Base-by-base conservation (phyloP, 2,329 filamentous ascomycete species). In the Colletotrichum sp. region DNA sequence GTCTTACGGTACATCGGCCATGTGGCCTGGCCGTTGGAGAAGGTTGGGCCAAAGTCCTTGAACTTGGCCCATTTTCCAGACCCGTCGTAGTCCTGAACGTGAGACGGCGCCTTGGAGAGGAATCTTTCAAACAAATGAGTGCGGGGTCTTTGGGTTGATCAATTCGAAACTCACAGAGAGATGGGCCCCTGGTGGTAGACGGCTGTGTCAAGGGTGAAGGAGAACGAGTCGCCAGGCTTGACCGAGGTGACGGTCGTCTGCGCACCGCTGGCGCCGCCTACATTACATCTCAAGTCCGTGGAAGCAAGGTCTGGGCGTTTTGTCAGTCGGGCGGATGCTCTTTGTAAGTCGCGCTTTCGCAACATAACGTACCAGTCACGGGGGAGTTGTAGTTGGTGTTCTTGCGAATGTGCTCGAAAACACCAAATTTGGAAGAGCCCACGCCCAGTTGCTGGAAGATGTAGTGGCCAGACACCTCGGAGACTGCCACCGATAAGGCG, bases 61-160 rank as follows among this genome's bases (percentile, higher is more conserved):
- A 85, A 81, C 79, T 85, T 85, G 77, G 81, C 82, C 83, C 83
- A 85, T 47, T 80, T 78, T 21, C 82, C 83, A 63, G 80, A 81
- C 38, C 82, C 83, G 58, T 83, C 80, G 76, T 84, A 85, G 36
- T 79, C 78, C 8, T 80, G 76, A 9, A 81, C 83, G 54, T 80
- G 76, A 36, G 79, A 76, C 5, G 83, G 81, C 13, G 83, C 82
- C 76, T 82, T 83, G 54, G 83, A 84, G 75, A 85, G 78, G 78
- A 83, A 84, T n/a, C 81, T 51, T 51, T 82, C 36, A 43, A 74
- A 29, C 54, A 9, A 29, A 27, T 76, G 47, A 77, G 75, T 27
- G 69, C 54, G 3, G 15, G 1, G 18, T 21, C 16, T 18, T 29
- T 9, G 18, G 13, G 12, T 51, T 8, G 18, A 5, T 27, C 34